Percentiles rank a stretch among this genome's conserved stretches.
phyloP scores from a whole-genome alignment of 2,329 filamentous ascomycete genomes.

The Aspergillus sp. region DNA sequence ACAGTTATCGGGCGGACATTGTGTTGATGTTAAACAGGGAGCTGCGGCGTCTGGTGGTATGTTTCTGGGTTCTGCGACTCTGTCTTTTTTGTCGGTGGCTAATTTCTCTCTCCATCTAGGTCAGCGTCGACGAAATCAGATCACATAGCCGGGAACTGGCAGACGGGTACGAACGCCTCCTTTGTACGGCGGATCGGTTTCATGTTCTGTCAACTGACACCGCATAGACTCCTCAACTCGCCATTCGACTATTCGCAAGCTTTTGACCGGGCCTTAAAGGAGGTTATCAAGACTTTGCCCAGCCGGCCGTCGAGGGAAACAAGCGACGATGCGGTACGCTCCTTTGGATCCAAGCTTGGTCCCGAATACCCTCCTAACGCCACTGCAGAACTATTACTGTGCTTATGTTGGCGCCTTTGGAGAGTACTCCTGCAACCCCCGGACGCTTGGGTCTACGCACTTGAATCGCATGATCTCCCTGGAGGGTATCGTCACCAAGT shows the following conservation, averaged over 20 bases:
- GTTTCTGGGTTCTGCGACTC: conserved; percentile 9
- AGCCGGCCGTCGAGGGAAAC: conserved; percentile 67
- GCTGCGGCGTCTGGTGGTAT: conserved; percentile 47
- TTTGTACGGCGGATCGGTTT: conserved; percentile 5
- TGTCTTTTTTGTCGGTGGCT: conserved; percentile 2
- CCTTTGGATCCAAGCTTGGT: conserved; percentile 2
- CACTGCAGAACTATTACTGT: conserved; percentile 64
- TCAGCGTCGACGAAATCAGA: conserved; percentile 84
- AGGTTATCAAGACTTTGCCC: conserved; percentile 72
- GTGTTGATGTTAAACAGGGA: conserved; percentile 61
- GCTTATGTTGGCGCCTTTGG: conserved; percentile 96
- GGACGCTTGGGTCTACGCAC: conserved; percentile 78
- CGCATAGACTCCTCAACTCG: conserved; percentile 55
- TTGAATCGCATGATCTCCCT: conserved; percentile 96
- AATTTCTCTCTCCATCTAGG: conserved; percentile 27
- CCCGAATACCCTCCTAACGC: too few relatives aligned
- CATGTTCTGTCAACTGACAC: conserved; percentile 8
- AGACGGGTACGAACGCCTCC: conserved; percentile 45
- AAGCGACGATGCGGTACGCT: conserved; percentile 58
- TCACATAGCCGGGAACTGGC: conserved; percentile 78
- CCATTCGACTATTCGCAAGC: conserved; percentile 84
- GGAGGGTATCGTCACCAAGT: conserved; percentile 94
- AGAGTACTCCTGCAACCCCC: conserved; percentile 85
- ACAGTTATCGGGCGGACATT: conserved; percentile 84
- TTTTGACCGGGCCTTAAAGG: conserved; percentile 83